Base-by-base conservation (phyloP, 257 asterid genomes). In the Apocynum venetum region DNA sequence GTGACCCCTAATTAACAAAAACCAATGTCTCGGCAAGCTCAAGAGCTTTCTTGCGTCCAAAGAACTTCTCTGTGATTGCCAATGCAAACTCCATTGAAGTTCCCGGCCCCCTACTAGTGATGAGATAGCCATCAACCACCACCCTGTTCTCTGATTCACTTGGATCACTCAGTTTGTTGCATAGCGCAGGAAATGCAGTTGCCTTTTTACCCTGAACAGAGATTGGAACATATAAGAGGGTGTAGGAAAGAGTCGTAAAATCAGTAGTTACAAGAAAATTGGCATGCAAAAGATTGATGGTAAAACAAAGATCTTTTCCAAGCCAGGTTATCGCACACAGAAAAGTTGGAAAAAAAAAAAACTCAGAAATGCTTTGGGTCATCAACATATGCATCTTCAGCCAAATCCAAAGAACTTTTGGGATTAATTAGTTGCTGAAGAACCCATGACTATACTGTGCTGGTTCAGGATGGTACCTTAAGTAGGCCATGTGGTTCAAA, bases 51-150 rank as follows among this genome's bases (percentile, higher is more conserved):
- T 88, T 40, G 49, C 88, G 91, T 68, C 97, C 98, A 11, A 89
- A 87, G 13, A 91, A 81, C 89, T 93, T 93, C 53, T 95, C 96
- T 3, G 81, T 74, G 3, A 95, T 92, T 35, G 86, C 93, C 83
- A 95, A 72, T 1, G 97, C 86, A 19, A 91, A 95, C 85, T 95
- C 99, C 97, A 93, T 86, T 19, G 96, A 72, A 65, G 98, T 93
- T 80, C 98, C 99, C 1, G 98, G 99, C 61, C 98, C 99, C 87
- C 96, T 89, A 73, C 99, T 95, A 1, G 99, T 93, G 79, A 91
- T 72, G 43, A 95, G 96, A 81, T 93, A 78, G 47, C 98, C 99
- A 73, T 95, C 99, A n/a, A 93, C 90, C 61, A 95, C 89, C 63
- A 95, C 97, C 56, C 97, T 86, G 77, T 85, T 91, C 70, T 93